These are phyloP conservation scores for Paxillus involutus DNA, from an alignment of 768 basidiomycete genomes.

Conservation along the genomic window DNA sequence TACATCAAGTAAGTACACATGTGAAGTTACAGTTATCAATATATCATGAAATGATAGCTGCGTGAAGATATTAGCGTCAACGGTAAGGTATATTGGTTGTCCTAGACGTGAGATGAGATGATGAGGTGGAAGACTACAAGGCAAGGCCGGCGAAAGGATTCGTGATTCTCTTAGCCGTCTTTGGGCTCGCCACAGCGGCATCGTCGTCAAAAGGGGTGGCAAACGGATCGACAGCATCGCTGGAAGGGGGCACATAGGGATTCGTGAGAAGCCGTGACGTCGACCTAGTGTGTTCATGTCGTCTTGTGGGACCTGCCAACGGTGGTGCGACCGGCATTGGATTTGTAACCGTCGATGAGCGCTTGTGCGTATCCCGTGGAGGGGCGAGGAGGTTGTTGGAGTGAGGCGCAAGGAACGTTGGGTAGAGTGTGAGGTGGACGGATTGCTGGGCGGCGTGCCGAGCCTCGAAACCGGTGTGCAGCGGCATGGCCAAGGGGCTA, in stretches of 20 bases:
- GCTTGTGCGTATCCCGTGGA: conserved; percentile 18
- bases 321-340: conserved; percentile 13
- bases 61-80: conserved; percentile 14
- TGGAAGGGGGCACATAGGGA: conserved; percentile 40
- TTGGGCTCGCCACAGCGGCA: conserved; percentile 34
- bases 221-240: conserved; percentile 50
- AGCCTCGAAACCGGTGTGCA: conserved; percentile 41
- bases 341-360: conserved; percentile 18
- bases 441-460: conserved; percentile 15
- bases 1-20: conserved; percentile 17
- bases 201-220: conserved; percentile 82
- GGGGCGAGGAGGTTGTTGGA: conserved; percentile 8
- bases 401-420: conserved; percentile 13
- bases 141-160: conserved; percentile 50
- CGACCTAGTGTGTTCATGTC: conserved; percentile 29
- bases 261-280: conserved; percentile 46
- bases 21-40: conserved; percentile 7
- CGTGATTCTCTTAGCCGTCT: conserved; percentile 44
- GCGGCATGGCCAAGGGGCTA: conserved; percentile 37
- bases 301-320: conserved; percentile 13
- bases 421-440: conserved; percentile 14
- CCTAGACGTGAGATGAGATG: background rate
- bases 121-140: conserved; percentile 20
- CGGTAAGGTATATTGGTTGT: conserved; percentile 10
- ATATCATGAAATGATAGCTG: background rate